Evolutionary conservation across 1,284 basidiomycete genomes (phyloP).

Genomic region (Filobasidium uniguttulatum): DNA sequence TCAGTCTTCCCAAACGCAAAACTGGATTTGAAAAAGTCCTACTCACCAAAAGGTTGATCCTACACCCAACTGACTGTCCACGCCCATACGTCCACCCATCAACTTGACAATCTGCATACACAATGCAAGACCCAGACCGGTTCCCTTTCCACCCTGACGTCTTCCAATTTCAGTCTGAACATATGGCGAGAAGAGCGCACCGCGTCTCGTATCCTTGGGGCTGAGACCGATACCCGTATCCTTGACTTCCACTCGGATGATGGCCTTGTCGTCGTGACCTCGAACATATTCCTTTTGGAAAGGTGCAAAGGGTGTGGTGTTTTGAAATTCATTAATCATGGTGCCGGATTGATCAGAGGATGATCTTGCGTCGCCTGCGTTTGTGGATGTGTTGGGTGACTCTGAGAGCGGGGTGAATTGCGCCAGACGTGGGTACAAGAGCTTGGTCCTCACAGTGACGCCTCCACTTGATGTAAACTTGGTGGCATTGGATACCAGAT

Average conservation of each 20-base stretch:
- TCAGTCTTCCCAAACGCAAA: too few species aligned
- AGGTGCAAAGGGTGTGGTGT: not conserved
- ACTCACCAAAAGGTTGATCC: slow-evolving; percentile 33
- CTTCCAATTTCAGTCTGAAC: slow-evolving; percentile 47
- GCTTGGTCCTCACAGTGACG: slow-evolving; percentile 31
- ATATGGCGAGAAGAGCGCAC: slow-evolving; percentile 32
- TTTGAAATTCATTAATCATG: not conserved
- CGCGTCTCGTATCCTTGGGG: slow-evolving; percentile 53
- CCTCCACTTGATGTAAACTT: slow-evolving; percentile 52
- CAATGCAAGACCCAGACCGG: slow-evolving; percentile 71
- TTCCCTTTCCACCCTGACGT: slow-evolving; percentile 69
- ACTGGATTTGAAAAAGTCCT: not conserved
- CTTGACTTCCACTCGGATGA: slow-evolving; percentile 64
- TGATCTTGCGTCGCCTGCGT: not conserved
- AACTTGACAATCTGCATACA: slow-evolving; percentile 81
- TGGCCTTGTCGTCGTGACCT: slow-evolving; percentile 17
- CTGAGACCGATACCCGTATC: slow-evolving; percentile 70
- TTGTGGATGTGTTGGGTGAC: not conserved
- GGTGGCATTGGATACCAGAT: slow-evolving; percentile 38
- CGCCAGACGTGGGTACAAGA: slow-evolving; percentile 27
- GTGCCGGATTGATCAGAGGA: not conserved
- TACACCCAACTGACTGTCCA: slow-evolving; percentile 33
- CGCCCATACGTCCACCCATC: slow-evolving; percentile 61
- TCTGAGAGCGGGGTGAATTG: not conserved
- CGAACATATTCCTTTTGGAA: not conserved